These are phyloP conservation scores for Haplosporangium gracile DNA, from an alignment of 192 early-diverging fungal species.

Conservation along the genomic window DNA sequence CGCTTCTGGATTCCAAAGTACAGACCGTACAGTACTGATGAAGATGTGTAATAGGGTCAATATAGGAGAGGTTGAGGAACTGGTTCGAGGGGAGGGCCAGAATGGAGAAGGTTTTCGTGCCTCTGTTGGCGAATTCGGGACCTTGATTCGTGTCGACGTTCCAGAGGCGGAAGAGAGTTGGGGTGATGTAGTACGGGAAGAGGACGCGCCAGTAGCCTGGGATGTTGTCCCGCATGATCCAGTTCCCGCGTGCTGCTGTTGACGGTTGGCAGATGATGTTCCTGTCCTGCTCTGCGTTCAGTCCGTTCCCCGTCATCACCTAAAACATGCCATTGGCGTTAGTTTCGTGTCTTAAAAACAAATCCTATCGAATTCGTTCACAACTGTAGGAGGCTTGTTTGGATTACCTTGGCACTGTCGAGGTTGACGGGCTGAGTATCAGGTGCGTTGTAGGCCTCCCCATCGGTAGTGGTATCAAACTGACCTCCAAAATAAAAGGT, in stretches of 20 bases:
- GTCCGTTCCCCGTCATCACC: constrained; percentile 39
- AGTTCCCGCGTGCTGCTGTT: constrained; percentile 59
- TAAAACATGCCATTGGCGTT: neutral
- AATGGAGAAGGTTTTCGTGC: constrained; percentile 76
- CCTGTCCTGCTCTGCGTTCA: constrained; percentile 15
- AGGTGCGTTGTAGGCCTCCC: constrained; percentile 42
- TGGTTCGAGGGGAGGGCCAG: constrained; percentile 69
- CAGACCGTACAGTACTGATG: constrained; percentile 57
- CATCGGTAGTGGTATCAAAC: constrained; percentile 78
- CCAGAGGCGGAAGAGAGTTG: constrained; percentile 74
- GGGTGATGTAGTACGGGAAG: constrained; percentile 68
- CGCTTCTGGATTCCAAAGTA: constrained; percentile 34
- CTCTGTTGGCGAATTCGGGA: constrained; percentile 62
- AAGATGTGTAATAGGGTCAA: constrained; percentile 66
- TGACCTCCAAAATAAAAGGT: constrained; percentile 76
- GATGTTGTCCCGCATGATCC: constrained; percentile 77
- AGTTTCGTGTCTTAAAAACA: too few species aligned
- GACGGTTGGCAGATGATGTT: constrained; percentile 63
- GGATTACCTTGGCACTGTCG: constrained; percentile 28
- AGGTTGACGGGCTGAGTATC: constrained; percentile 57
- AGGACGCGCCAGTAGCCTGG: constrained; percentile 76
- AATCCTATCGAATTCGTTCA: too few species aligned
- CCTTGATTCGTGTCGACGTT: constrained; percentile 58
- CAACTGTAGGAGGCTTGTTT: too few species aligned
- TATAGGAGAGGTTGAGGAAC: constrained; percentile 71